Evolutionary conservation across 768 basidiomycete species (phyloP).

Genomic region (Lentinula sp.): DNA sequence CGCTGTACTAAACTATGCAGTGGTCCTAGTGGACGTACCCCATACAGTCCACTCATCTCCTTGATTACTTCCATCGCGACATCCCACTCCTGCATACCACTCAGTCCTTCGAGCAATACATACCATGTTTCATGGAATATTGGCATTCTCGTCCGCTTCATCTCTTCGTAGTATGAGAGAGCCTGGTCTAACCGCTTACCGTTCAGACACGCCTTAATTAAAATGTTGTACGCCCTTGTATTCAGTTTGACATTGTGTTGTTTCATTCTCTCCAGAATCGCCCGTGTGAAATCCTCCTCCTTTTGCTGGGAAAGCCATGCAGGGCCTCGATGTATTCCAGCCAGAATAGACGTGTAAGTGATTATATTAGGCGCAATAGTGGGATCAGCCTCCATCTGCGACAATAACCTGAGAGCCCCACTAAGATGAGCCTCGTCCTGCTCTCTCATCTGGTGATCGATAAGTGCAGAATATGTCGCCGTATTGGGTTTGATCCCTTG

Average conservation of each 20-base stretch:
- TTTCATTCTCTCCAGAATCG: slow-evolving; percentile 57
- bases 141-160: slow-evolving; percentile 42
- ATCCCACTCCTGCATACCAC: slow-evolving; percentile 50
- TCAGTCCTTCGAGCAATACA: slow-evolving; percentile 63
- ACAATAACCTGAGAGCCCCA: slow-evolving; percentile 64
- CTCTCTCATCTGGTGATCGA: slow-evolving; percentile 64
- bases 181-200: slow-evolving; percentile 45
- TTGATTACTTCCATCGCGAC: slow-evolving; percentile 54
- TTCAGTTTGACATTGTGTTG: slow-evolving; percentile 46
- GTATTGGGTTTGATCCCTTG: slow-evolving; percentile 71
- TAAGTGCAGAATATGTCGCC: slow-evolving; percentile 74
- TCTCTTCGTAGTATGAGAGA: slow-evolving; percentile 54
- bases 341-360: slow-evolving; percentile 79
- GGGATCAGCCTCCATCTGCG: slow-evolving; percentile 63
- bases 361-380: slow-evolving; percentile 60
- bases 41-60: slow-evolving; percentile 45
- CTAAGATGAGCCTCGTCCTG: slow-evolving; percentile 46
- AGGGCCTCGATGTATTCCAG: slow-evolving; percentile 58
- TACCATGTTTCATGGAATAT: slow-evolving; percentile 70
- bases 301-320: slow-evolving; percentile 39
- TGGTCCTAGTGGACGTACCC: slow-evolving; percentile 37
- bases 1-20: slow-evolving; percentile 43
- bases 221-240: slow-evolving; percentile 68
- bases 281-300: slow-evolving; percentile 38
- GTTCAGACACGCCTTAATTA: slow-evolving; percentile 63